Conservation (phyloP, 2,329 filamentous ascomycete species). For the Raffaelea ambrosiae region DNA sequence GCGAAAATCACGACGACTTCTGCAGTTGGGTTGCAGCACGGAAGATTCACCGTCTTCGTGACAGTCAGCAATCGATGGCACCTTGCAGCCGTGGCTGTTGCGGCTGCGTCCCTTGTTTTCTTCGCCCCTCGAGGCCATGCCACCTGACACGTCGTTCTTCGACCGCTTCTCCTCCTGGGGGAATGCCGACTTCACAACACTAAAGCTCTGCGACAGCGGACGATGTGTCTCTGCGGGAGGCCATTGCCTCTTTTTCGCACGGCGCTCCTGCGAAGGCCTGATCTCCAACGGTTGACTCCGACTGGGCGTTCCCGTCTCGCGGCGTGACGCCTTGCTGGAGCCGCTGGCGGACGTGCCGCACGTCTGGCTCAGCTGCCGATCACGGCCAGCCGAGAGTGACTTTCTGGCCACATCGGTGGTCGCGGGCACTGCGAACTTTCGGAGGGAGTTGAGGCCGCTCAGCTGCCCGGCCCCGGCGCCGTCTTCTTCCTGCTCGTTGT, state of each 20-base stretch:
- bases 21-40: too few species aligned
- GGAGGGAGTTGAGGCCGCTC: not conserved
- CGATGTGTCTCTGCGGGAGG: not conserved
- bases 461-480: not conserved
- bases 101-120: too few species aligned
- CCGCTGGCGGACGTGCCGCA: too few species aligned
- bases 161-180: too few species aligned
- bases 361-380: not conserved
- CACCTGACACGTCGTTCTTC: too few species aligned
- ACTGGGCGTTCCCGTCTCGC: not conserved
- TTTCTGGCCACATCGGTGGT: not conserved
- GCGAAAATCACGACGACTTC: too few species aligned
- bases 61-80: too few species aligned
- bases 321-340: too few species aligned
- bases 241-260: not conserved
- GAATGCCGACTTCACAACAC: constrained; percentile 10
- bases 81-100: not conserved
- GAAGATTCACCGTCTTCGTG: too few species aligned
- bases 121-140: too few species aligned
- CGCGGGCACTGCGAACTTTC: not conserved
- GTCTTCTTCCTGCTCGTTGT: too few species aligned
- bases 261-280: constrained; percentile 5
- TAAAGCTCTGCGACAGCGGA: constrained; percentile 8
- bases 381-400: not conserved
- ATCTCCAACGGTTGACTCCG: not conserved